Evolutionary conservation across 768 basidiomycete genomes (phyloP).

Genomic region (Boletus barrowsii): DNA sequence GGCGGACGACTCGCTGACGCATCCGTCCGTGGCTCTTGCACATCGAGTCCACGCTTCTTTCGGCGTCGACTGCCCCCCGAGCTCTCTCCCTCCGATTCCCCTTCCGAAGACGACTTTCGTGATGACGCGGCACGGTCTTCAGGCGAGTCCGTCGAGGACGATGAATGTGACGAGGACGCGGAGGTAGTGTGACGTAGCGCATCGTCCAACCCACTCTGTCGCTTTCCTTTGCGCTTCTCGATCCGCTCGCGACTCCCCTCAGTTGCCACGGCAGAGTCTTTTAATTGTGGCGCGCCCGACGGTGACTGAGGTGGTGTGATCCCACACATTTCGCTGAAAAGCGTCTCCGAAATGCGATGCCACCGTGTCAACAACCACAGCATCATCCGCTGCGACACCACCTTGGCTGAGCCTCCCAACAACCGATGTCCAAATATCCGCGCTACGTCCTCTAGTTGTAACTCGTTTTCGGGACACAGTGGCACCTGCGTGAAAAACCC

Average conservation of each 20-base stretch:
- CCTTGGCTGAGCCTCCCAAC: constrained; percentile 33
- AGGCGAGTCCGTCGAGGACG: constrained; percentile 4
- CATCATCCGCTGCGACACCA: constrained; percentile 29
- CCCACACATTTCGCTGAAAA: constrained; percentile 28
- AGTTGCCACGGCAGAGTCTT: not conserved
- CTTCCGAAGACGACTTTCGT: constrained; percentile 9
- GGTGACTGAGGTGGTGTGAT: constrained; percentile 16
- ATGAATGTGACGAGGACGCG: constrained; percentile 14
- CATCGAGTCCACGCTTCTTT: constrained; percentile 19
- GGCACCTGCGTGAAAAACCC: constrained; percentile 52
- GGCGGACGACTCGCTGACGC: not conserved
- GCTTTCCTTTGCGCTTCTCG: constrained; percentile 18
- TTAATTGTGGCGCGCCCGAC: not conserved
- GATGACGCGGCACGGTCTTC: constrained; percentile 8
- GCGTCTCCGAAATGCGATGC: constrained; percentile 23
- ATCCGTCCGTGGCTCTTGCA: not conserved
- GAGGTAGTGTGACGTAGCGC: not conserved
- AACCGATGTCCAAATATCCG: constrained; percentile 45
- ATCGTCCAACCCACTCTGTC: constrained; percentile 2
- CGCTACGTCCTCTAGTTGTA: constrained; percentile 44
- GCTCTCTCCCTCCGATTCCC: constrained; percentile 8
- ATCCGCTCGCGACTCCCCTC: constrained; percentile 1
- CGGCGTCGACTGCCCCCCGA: constrained; percentile 16
- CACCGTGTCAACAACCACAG: constrained; percentile 33
- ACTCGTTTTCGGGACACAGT: constrained; percentile 46